Conservation (phyloP, 805 yeast genomes). For the Saccharomycopsis fodiens region DNA sequence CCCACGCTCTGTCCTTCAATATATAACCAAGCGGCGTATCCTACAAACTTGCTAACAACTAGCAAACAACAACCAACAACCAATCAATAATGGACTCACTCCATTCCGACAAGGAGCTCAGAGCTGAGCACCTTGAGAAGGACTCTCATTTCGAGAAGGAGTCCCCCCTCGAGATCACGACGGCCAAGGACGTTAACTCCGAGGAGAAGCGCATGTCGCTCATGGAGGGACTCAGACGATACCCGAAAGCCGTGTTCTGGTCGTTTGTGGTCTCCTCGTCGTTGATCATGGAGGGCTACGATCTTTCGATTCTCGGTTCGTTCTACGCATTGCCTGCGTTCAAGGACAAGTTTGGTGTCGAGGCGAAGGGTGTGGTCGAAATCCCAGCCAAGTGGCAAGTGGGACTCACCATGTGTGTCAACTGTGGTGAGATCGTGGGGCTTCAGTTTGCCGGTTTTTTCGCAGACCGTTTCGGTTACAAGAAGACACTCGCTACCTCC, state of each 20-base stretch:
- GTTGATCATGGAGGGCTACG: constrained; percentile 44
- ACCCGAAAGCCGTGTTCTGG: constrained; percentile 33
- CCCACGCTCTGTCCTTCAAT: too few species aligned
- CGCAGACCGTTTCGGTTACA: constrained; percentile 40
- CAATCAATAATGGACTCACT: too few species aligned
- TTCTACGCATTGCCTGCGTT: constrained; percentile 42
- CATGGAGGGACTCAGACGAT: constrained; percentile 36
- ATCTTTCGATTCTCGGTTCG: constrained; percentile 33
- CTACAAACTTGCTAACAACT: too few species aligned
- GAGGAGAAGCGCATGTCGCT: constrained; percentile 15
- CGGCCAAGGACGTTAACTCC: neutral
- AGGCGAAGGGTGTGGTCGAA: constrained; percentile 26
- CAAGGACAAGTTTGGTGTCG: constrained; percentile 34
- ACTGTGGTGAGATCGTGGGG: constrained; percentile 40
- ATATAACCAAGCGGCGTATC: too few species aligned
- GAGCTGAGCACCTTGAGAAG: neutral
- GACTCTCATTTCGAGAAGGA: too few species aligned
- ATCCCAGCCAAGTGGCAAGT: constrained; percentile 38
- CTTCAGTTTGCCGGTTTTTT: constrained; percentile 37
- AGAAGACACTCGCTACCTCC: constrained; percentile 31
- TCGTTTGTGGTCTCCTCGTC: constrained; percentile 36
- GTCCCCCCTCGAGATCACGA: neutral
- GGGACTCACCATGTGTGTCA: constrained; percentile 24
- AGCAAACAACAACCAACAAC: too few species aligned
- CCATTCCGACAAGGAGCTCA: neutral